A percentile compares a stretch with the other conserved stretches of the same genome.
Conservation (phyloP, 768 basidiomycete species). For the Wakefieldia striispora region DNA sequence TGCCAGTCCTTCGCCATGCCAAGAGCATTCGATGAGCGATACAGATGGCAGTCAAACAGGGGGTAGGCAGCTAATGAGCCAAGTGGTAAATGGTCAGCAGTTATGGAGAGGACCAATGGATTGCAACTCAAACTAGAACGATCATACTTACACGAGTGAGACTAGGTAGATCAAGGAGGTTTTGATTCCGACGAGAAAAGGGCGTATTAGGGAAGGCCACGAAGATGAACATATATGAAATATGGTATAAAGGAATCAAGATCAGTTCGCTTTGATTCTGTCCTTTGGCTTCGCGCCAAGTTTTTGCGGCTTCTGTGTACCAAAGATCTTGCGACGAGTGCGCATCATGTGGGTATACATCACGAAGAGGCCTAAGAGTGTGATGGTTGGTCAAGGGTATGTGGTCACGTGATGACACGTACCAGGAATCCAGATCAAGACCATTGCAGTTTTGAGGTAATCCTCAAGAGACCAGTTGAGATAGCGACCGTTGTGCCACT, state of each 20-base stretch:
- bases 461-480: conserved; percentile 55
- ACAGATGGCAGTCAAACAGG: too few relatives aligned
- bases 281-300: conserved; percentile 36
- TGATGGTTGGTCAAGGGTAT: not conserved
- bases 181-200: conserved; percentile 6
- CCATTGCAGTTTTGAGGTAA: conserved; percentile 56
- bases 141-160: not conserved
- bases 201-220: conserved; percentile 21
- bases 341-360: conserved; percentile 61
- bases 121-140: conserved; percentile 7
- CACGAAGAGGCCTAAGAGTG: conserved; percentile 44
- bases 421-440: conserved; percentile 91
- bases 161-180: not conserved
- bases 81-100: conserved; percentile 3
- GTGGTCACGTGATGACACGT: conserved; percentile 18
- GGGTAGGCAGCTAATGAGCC: not conserved
- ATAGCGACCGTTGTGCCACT: conserved; percentile 42
- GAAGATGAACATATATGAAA: too few relatives aligned
- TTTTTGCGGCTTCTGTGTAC: conserved; percentile 32
- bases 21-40: too few relatives aligned
- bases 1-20: too few relatives aligned
- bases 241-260: not conserved
- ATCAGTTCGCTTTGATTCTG: conserved; percentile 22
- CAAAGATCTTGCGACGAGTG: conserved; percentile 54
- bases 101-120: conserved; percentile 9